A percentile compares a stretch with the other conserved stretches of the same genome.
Conservation (phyloP, 2,329 filamentous ascomycete genomes). For the Arthroderma sp. region DNA sequence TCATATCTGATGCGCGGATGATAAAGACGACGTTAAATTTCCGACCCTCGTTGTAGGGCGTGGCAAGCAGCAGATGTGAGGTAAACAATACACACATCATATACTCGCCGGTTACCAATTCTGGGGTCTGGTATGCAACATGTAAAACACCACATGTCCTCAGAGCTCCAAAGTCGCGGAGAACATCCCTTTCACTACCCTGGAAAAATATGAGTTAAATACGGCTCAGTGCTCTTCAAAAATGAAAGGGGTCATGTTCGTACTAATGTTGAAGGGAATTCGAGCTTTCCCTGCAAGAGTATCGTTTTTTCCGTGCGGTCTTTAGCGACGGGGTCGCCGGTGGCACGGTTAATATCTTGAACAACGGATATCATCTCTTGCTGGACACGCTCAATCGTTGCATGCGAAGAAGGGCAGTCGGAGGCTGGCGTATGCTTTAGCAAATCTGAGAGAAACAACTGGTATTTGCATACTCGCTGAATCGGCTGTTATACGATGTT, state of each 20-base stretch:
- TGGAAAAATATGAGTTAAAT: background rate
- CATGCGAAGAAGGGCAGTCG: slow-evolving; percentile 73
- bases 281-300: slow-evolving; percentile 67
- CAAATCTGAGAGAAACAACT: slow-evolving; percentile 71
- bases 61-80: slow-evolving; percentile 64
- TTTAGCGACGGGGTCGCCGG: slow-evolving; percentile 58
- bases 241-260: slow-evolving; percentile 13
- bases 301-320: slow-evolving; percentile 67
- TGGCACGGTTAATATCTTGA: slow-evolving; percentile 70
- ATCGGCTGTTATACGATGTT: slow-evolving; percentile 51
- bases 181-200: slow-evolving; percentile 37
- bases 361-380: slow-evolving; percentile 61
- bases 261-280: slow-evolving; percentile 56
- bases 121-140: slow-evolving; percentile 63
- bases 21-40: slow-evolving; percentile 63
- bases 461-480: slow-evolving; percentile 83
- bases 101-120: slow-evolving; percentile 60
- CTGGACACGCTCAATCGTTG: slow-evolving; percentile 62
- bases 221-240: background rate
- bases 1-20: slow-evolving; percentile 33
- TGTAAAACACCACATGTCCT: slow-evolving; percentile 71
- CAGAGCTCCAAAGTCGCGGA: slow-evolving; percentile 68
- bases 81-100: slow-evolving; percentile 77
- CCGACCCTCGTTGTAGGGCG: slow-evolving; percentile 48
- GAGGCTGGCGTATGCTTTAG: slow-evolving; percentile 68